phyloP scores from a whole-genome alignment of 257 asterid genomes.

The Perilla frutescens region DNA sequence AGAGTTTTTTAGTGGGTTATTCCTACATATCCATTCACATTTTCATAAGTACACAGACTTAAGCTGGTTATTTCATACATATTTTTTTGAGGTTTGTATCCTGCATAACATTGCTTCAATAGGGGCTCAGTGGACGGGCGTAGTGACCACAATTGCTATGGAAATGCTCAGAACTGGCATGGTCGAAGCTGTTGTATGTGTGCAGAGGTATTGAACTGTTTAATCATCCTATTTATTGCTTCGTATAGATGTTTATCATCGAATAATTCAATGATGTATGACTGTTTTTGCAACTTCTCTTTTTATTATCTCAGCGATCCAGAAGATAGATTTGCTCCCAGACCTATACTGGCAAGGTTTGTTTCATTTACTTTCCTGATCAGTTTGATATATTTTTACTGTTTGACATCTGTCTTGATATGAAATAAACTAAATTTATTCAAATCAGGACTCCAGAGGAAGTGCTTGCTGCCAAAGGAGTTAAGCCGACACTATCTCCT shows the following conservation, averaged over 20 bases:
- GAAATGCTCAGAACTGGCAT: conserved; percentile 94
- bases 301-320: conserved; percentile 70
- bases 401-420: conserved; percentile 13
- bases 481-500: conserved; percentile 96
- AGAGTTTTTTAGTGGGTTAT: no score
- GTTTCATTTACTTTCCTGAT: conserved; percentile 27
- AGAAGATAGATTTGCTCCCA: conserved; percentile 91
- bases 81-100: conserved; percentile 14
- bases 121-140: conserved; percentile 99
- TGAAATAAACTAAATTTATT: conserved; percentile 30
- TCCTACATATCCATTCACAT: no score
- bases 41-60: neutral
- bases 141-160: conserved; percentile 94
- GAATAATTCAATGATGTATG: conserved; percentile 9
- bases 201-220: conserved; percentile 68
- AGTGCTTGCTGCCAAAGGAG: conserved; percentile 97
- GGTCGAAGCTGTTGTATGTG: conserved; percentile 98
- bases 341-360: conserved; percentile 94
- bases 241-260: conserved; percentile 21
- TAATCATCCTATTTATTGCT: conserved; percentile 21
- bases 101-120: conserved; percentile 28
- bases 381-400: conserved; percentile 11
- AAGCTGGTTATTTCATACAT: conserved; percentile 24
- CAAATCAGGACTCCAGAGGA: conserved; percentile 91
- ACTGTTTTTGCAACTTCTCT: conserved; percentile 28